Percentiles rank a stretch among this genome's conserved stretches.
phyloP scores from a whole-genome alignment of 768 basidiomycete genomes.

The Mrakia hoshinonis region DNA sequence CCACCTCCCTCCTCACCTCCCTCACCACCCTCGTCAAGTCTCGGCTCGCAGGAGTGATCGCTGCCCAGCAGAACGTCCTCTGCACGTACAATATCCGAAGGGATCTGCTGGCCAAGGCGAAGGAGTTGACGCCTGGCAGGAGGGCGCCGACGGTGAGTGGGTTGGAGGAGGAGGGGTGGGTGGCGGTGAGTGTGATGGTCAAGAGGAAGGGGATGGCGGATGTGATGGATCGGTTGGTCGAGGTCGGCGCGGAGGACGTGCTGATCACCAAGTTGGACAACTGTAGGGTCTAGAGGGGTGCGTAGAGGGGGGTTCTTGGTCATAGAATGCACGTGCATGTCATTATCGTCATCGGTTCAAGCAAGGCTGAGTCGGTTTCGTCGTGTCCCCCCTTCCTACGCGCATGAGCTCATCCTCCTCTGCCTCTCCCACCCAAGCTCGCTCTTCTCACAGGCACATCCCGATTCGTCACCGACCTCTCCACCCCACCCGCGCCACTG shows the following conservation, averaged over 20 bases:
- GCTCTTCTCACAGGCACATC: too few relatives aligned
- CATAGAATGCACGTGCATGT: too few relatives aligned
- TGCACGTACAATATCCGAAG: conserved; percentile 88
- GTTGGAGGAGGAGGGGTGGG: conserved; percentile 76
- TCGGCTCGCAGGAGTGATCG: conserved; percentile 28
- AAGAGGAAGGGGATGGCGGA: conserved; percentile 68
- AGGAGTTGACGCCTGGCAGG: conserved; percentile 73
- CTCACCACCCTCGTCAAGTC: conserved; percentile 70
- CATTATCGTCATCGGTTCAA: too few relatives aligned
- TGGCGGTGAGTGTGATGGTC: conserved; percentile 86
- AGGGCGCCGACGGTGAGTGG: conserved; percentile 74
- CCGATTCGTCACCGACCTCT: too few relatives aligned
- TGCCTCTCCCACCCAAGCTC: too few relatives aligned
- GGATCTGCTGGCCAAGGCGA: conserved; percentile 53
- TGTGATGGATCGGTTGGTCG: conserved; percentile 79
- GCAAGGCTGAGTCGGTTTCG: too few relatives aligned
- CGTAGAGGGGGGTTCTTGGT: neutral
- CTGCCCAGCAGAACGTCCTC: conserved; percentile 55
- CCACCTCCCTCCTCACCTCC: conserved; percentile 60
- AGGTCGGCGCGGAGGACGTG: conserved; percentile 80
- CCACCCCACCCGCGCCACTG: too few relatives aligned
- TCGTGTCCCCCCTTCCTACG: too few relatives aligned
- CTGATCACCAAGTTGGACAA: conserved; percentile 84
- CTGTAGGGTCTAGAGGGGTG: conserved; percentile 62
- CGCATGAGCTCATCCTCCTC: too few relatives aligned